phyloP scores from a whole-genome alignment of 2,329 filamentous ascomycete species.

The Exophiala sp. region DNA sequence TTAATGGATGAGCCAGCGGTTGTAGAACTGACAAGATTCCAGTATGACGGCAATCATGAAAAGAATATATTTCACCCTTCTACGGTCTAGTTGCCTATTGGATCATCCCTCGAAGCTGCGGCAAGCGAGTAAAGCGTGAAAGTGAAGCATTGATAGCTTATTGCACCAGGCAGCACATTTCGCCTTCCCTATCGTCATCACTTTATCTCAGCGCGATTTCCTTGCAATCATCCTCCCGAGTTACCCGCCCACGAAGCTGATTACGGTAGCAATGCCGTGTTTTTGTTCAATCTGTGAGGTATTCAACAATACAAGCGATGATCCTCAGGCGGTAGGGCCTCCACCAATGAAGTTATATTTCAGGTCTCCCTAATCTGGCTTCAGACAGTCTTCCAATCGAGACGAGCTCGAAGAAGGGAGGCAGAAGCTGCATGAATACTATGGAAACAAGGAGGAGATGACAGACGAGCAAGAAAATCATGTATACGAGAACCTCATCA shows the following conservation, averaged over 20 bases:
- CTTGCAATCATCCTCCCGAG: not conserved
- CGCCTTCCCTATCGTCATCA: not conserved
- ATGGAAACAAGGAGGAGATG: conserved; percentile 1
- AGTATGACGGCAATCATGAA: too few species aligned
- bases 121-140: not conserved
- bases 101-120: not conserved
- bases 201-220: not conserved
- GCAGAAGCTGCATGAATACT: not conserved
- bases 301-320: not conserved
- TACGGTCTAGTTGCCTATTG: too few species aligned
- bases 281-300: not conserved
- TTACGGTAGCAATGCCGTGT: not conserved
- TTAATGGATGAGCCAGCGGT: too few species aligned
- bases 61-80: too few species aligned
- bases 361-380: not conserved
- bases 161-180: not conserved
- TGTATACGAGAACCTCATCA: not conserved
- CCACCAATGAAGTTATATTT: too few species aligned
- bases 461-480: not conserved
- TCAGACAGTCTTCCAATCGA: not conserved
- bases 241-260: not conserved
- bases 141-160: not conserved
- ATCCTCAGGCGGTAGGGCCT: not conserved
- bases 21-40: too few species aligned
- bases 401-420: not conserved